Percentiles rank a stretch among this genome's conserved stretches.
phyloP scores from a whole-genome alignment of 2,329 filamentous ascomycete species.

The Thermothelomyces thermophilus region DNA sequence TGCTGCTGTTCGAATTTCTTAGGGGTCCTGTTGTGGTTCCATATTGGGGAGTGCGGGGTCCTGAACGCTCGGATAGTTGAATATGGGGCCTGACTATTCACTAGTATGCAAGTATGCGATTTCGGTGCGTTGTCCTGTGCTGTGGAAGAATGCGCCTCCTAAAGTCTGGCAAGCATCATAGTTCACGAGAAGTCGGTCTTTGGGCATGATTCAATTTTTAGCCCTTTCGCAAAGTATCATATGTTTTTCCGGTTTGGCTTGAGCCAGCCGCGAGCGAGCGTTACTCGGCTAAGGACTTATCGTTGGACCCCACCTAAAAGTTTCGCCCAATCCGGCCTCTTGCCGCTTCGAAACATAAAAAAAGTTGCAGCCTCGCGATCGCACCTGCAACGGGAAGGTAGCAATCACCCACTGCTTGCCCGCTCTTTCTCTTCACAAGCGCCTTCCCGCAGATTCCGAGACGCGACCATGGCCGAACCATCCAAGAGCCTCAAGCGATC shows the following conservation, averaged over 20 bases:
- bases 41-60: conserved; percentile 9
- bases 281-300: conserved; percentile 9
- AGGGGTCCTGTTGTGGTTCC: background rate
- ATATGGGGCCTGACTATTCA: background rate
- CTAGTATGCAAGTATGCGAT: background rate
- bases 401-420: background rate
- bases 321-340: conserved; percentile 2
- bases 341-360: conserved; percentile 13
- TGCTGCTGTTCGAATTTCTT: conserved; percentile 7
- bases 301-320: conserved; percentile 6
- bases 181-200: no score
- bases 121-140: background rate
- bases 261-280: no score
- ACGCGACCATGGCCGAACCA: conserved; percentile 34
- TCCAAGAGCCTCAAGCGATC: conserved; percentile 37
- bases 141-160: no score
- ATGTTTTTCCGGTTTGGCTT: no score
- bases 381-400: conserved; percentile 2
- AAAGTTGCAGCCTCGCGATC: conserved; percentile 19
- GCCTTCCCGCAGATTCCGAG: background rate
- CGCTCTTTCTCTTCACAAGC: background rate
- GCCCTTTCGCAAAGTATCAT: no score
- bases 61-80: background rate
- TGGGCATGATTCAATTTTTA: no score
- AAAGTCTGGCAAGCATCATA: no score